Evolutionary conservation across 371 early-diverging fungal genomes (phyloP).

Genomic region (Chytridium lagenaria): DNA sequence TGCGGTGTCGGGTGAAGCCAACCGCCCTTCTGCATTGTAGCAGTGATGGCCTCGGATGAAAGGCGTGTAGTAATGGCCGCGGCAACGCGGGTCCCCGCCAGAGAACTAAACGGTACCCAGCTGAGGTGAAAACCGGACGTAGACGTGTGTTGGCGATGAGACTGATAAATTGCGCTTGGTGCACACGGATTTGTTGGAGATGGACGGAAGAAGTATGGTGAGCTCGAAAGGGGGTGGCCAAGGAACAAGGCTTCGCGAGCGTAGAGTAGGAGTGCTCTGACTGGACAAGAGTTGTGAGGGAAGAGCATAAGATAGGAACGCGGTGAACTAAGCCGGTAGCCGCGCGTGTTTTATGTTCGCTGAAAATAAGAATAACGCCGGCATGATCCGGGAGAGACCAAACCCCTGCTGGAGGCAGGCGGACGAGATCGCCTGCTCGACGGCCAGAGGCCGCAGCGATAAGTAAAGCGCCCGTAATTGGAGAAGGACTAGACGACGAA

Average conservation of each 20-base stretch:
- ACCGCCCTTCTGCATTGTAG: background rate
- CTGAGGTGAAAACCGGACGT: background rate
- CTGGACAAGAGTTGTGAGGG: background rate
- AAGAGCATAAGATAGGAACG: background rate
- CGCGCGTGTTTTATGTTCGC: background rate
- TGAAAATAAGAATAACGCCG: background rate
- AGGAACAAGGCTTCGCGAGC: background rate
- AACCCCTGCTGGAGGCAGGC: background rate
- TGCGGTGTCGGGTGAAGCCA: background rate
- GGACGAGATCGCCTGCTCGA: constrained; percentile 14
- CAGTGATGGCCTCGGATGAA: background rate
- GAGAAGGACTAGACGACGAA: background rate
- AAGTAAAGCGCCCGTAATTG: background rate
- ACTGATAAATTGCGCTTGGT: background rate
- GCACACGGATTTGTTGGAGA: background rate
- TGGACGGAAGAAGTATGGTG: background rate
- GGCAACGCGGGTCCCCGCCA: background rate
- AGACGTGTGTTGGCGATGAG: background rate
- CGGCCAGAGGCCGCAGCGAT: background rate
- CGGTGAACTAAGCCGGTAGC: background rate
- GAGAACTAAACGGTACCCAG: no score
- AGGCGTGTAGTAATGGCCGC: background rate
- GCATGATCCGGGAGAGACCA: constrained; percentile 2
- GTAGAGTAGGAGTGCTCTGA: background rate
- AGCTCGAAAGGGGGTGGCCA: background rate